Percentiles rank a stretch among this genome's conserved stretches.
Evolutionary conservation across 495 filamentous ascomycete species (phyloP).

Genomic region (Daldinia loculata): DNA sequence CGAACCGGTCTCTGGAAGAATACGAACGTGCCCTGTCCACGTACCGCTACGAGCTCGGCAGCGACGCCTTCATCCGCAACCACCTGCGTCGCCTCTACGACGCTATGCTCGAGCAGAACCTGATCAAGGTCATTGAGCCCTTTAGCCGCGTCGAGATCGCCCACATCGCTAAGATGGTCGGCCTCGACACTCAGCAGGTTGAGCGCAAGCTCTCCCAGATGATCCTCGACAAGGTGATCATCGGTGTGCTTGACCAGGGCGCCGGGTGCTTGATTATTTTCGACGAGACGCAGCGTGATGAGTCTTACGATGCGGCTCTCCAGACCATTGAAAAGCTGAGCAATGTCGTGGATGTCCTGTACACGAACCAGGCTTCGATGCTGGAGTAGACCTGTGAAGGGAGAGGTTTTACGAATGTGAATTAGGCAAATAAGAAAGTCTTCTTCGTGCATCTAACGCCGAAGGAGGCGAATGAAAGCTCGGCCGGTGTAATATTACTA

Average conservation of each 20-base stretch:
- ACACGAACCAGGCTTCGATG: conserved; percentile 95
- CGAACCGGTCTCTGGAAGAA: conserved; percentile 92
- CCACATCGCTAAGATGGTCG: conserved; percentile 96
- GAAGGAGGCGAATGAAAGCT: neutral
- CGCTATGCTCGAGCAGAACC: conserved; percentile 97
- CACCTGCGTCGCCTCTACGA: conserved; percentile 95
- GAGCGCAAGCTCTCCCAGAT: conserved; percentile 98
- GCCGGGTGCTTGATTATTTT: conserved; percentile 95
- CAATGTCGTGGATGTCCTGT: conserved; percentile 96
- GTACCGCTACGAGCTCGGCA: conserved; percentile 90
- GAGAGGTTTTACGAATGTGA: neutral
- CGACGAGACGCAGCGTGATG: conserved; percentile 91
- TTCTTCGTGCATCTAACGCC: neutral
- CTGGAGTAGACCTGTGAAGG: conserved; percentile 70
- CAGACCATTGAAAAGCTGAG: conserved; percentile 96
- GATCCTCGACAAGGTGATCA: conserved; percentile 99
- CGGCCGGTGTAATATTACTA: conserved; percentile 39
- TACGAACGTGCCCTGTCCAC: conserved; percentile 90
- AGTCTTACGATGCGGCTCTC: conserved; percentile 92
- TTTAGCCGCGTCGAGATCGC: conserved; percentile 96
- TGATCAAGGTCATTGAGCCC: conserved; percentile 98
- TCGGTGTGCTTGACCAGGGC: conserved; percentile 97
- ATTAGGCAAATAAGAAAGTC: neutral
- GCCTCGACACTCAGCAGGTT: conserved; percentile 93
- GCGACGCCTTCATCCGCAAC: conserved; percentile 92